These are phyloP conservation scores for Acanthamoeba sp. DNA, from an alignment of 208 protist genomes.

Conservation along the genomic window DNA sequence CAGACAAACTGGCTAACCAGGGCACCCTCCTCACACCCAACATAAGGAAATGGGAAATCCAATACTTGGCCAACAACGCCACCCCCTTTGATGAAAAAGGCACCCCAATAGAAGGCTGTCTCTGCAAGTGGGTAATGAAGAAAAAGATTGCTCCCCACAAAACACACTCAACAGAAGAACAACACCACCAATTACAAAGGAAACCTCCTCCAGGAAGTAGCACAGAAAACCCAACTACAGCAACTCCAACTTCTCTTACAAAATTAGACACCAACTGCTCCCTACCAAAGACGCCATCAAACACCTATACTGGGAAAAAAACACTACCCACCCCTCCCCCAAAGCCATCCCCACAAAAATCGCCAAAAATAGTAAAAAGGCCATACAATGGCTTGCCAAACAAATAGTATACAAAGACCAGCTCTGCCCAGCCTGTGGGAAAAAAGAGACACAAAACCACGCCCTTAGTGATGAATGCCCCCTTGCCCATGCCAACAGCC, in stretches of 20 bases:
- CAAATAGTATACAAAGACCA: neutral
- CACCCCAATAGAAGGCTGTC: too few relatives aligned
- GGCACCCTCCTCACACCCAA: neutral
- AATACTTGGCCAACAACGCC: neutral
- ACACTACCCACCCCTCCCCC: too few relatives aligned
- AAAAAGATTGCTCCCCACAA: too few relatives aligned
- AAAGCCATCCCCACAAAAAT: neutral
- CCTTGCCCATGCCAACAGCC: too few relatives aligned
- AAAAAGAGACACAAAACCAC: too few relatives aligned
- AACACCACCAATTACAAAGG: too few relatives aligned
- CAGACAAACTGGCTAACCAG: neutral
- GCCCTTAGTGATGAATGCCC: too few relatives aligned
- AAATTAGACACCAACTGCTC: neutral
- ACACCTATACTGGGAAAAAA: neutral
- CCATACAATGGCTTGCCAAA: neutral
- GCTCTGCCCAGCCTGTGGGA: neutral
- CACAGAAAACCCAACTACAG: too few relatives aligned
- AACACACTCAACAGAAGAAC: too few relatives aligned
- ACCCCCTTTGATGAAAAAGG: neutral
- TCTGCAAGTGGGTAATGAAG: too few relatives aligned
- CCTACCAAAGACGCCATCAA: neutral
- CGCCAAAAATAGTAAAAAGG: neutral
- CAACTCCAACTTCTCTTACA: neutral
- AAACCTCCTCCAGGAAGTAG: too few relatives aligned
- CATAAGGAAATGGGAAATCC: neutral